phyloP scores from a whole-genome alignment of 73 alveolate genomes.

The Paramecium tetraurelia region DNA sequence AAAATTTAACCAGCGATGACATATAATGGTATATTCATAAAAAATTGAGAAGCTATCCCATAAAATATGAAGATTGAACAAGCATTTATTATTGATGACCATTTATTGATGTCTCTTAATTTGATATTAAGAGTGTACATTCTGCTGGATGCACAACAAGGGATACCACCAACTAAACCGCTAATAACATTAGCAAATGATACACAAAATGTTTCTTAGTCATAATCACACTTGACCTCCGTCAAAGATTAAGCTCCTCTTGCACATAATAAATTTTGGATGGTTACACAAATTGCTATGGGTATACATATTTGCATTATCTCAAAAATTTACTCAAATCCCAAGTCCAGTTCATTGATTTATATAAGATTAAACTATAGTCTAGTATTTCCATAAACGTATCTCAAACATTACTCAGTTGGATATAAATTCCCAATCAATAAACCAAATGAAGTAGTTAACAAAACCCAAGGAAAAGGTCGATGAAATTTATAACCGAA shows the following conservation, averaged over 20 bases:
- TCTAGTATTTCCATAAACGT: neutral
- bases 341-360: neutral
- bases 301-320: neutral
- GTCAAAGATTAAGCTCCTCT: slow-evolving; percentile 24
- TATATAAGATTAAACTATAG: neutral
- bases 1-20: neutral
- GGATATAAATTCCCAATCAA: neutral
- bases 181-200: slow-evolving; percentile 22
- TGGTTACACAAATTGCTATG: neutral
- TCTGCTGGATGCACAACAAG: slow-evolving; percentile 44
- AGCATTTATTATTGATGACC: slow-evolving; percentile 52
- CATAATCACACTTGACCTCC: slow-evolving; percentile 34
- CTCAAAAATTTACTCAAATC: neutral
- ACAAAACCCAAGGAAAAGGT: slow-evolving; percentile 7
- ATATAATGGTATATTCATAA: slow-evolving; percentile 20
- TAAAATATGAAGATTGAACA: slow-evolving; percentile 7
- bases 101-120: neutral
- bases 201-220: slow-evolving; percentile 44
- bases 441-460: slow-evolving; percentile 20
- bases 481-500: neutral
- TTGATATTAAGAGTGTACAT: slow-evolving; percentile 25
- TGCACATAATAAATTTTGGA: slow-evolving; percentile 33
- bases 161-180: slow-evolving; percentile 27
- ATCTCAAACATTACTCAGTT: neutral
- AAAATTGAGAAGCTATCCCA: neutral